These are phyloP conservation scores for Novymonas esmeraldas DNA, from an alignment of 208 protist genomes.

Conservation along the genomic window DNA sequence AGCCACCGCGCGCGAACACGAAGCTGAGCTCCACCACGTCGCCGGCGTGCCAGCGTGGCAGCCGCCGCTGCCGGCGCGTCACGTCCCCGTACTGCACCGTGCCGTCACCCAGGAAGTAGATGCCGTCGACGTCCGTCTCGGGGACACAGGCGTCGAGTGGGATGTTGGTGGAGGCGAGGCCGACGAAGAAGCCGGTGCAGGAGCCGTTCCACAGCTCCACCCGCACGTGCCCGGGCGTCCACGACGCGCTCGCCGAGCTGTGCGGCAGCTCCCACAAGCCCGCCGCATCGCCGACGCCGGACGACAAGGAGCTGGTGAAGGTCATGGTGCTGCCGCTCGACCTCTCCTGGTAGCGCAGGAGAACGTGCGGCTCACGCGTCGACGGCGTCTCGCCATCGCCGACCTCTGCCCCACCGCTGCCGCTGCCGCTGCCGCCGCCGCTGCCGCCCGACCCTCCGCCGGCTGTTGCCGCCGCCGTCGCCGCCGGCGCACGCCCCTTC, in stretches of 20 bases:
- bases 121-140: slow-evolving; percentile 29
- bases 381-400: slow-evolving; percentile 24
- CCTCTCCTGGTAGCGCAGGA: slow-evolving; percentile 24
- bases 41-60: slow-evolving; percentile 44
- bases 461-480: background rate
- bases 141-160: slow-evolving; percentile 15
- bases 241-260: slow-evolving; percentile 21
- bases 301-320: slow-evolving; percentile 7
- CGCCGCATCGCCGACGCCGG: slow-evolving; percentile 3
- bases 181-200: slow-evolving; percentile 32
- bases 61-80: slow-evolving; percentile 26
- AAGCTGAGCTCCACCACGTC: slow-evolving; percentile 51
- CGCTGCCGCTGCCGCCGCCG: background rate
- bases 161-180: slow-evolving; percentile 33
- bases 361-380: slow-evolving; percentile 25
- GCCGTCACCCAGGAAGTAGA: slow-evolving; percentile 44
- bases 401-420: background rate
- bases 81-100: slow-evolving; percentile 29
- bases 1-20: slow-evolving; percentile 40
- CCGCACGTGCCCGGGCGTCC: slow-evolving; percentile 33
- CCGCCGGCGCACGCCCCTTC: slow-evolving; percentile 9
- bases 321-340: slow-evolving; percentile 15
- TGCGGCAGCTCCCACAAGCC: slow-evolving; percentile 29
- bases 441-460: too few species aligned
- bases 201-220: slow-evolving; percentile 33